Conservation (phyloP, 257 asterid genomes). For the Leonotis leonurus region DNA sequence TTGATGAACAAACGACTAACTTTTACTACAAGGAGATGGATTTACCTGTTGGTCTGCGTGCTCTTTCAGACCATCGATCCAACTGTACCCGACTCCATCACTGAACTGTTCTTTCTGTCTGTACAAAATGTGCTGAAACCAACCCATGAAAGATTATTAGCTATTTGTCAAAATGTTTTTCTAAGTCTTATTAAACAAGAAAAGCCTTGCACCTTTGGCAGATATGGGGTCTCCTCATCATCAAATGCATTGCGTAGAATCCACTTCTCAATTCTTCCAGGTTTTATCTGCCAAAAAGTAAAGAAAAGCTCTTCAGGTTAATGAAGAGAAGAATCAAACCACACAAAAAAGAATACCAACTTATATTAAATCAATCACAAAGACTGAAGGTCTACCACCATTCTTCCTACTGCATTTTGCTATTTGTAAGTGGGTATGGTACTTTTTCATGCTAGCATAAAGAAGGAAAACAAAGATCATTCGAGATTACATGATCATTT, state of each 20-base stretch:
- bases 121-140: constrained; percentile 78
- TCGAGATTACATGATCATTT: too few relatives aligned
- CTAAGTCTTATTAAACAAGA: not conserved
- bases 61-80: constrained; percentile 96
- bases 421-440: not conserved
- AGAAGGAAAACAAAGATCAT: not conserved
- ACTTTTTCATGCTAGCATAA: not conserved
- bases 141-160: constrained; percentile 22
- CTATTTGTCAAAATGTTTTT: not conserved
- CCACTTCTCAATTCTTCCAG: constrained; percentile 98
- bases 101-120: constrained; percentile 98
- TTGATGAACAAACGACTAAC: not conserved
- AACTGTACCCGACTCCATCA: constrained; percentile 96
- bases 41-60: constrained; percentile 72
- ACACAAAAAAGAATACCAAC: too few relatives aligned
- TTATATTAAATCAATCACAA: not conserved
- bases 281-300: constrained; percentile 49
- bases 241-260: constrained; percentile 86
- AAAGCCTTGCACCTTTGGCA: constrained; percentile 80
- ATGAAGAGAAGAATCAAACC: not conserved
- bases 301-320: constrained; percentile 4
- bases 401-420: not conserved
- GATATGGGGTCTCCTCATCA: constrained; percentile 78
- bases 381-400: not conserved
- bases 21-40: not conserved